Percentiles rank a stretch among this genome's conserved stretches.
These are phyloP conservation scores for Mortierella alpina DNA, from an alignment of 192 early-diverging fungal species.

Conservation along the genomic window DNA sequence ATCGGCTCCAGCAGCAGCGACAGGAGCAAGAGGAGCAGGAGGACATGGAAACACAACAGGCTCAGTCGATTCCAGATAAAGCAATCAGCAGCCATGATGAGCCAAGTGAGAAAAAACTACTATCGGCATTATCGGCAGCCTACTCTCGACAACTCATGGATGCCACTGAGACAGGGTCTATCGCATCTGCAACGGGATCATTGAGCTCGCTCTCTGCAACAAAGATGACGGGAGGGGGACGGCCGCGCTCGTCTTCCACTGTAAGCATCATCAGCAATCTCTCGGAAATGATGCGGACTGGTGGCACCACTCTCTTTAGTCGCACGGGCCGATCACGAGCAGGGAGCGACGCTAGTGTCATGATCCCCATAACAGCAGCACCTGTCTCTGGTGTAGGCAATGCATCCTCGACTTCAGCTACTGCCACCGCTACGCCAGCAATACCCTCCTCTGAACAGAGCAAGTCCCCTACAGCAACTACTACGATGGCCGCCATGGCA, in stretches of 20 bases:
- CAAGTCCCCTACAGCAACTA: neutral
- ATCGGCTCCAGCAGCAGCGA: constrained; percentile 1
- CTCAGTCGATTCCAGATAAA: no score
- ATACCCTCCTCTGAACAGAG: neutral
- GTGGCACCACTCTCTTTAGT: constrained; percentile 1
- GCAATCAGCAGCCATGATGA: no score
- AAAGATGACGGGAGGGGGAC: neutral
- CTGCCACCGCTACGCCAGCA: neutral
- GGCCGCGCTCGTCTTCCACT: constrained; percentile 32
- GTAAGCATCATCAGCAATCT: constrained; percentile 42
- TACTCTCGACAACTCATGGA: neutral
- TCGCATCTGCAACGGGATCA: neutral
- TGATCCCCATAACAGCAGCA: neutral
- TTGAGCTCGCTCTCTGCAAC: neutral
- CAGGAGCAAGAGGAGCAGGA: neutral
- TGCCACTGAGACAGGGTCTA: neutral
- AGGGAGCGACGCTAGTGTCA: constrained; percentile 25
- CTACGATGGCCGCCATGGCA: constrained; percentile 23
- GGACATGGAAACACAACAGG: neutral
- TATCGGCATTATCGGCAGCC: no score
- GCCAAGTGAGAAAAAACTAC: no score
- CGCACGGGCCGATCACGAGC: constrained; percentile 20
- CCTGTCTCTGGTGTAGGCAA: neutral
- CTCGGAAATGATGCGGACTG: constrained; percentile 30
- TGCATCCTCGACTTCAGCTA: neutral